Base-by-base conservation (phyloP, 306 rosid species). In the Sesbania bispinosa region DNA sequence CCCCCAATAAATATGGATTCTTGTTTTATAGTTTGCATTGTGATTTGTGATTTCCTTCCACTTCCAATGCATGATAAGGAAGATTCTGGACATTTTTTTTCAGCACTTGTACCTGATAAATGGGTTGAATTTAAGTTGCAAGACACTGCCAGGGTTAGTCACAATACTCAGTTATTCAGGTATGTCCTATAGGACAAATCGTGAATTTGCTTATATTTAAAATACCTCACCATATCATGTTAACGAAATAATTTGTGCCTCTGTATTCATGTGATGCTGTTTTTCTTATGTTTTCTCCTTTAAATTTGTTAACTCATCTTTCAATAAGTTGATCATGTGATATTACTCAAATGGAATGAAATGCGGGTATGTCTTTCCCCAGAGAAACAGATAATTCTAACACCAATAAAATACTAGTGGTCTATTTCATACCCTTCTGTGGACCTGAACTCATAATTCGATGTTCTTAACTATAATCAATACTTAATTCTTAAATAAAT, bases 111-210 rank as follows among this genome's bases (percentile, higher is more conserved):
- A 52, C 84, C 98, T 5, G 77, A 87, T 70, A 85, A 73, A 63
- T 93, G 96, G 98, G 10, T 84, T 65, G 88, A 87, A 80, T 93
- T 93, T 80, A 88, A 87, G 96, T 66, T 93, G 84, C 96, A 93
- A 87, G 98, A 93, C 80, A 81, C 89, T 61, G 93, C 97, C 43
- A 81, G 93, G 78, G 97, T 93, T 74, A 87, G 88, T 86, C 96
- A 93, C 76, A 84, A 93, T 71, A 82, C 93, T 39, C 85, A 90
- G 19, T 79, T 93, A 39, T 93, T 85, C 90, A 93, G 97, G 98
- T 89, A 83, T 47, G 29, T 74, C 41, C 59, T 64, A 4, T 26
- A 13, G 7, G 63, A 16, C 41, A 60, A 50, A 64, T 43, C 35
- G 7, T 38, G 70, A 32, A 41, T 67, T 20, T 45, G 36, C 30